Percentiles rank a stretch among this genome's conserved stretches.
These are phyloP conservation scores for Backusella morwellensis DNA, from an alignment of 192 early-diverging fungal species.

Conservation along the genomic window DNA sequence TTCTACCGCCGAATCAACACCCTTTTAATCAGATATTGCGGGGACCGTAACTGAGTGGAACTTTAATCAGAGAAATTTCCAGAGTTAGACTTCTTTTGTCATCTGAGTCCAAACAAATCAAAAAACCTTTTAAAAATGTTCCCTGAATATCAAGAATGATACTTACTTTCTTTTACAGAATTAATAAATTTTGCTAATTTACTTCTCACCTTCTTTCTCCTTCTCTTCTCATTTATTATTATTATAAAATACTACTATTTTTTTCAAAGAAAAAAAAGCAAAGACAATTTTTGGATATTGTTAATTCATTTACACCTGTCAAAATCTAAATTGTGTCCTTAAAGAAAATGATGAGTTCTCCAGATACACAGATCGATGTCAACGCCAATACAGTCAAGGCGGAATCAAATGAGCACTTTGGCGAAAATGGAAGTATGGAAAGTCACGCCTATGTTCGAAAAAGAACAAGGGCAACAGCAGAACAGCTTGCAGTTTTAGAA, in stretches of 20 bases:
- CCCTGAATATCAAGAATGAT: background rate
- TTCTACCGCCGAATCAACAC: background rate
- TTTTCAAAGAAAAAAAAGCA: background rate
- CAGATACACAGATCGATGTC: background rate
- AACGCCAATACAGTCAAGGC: background rate
- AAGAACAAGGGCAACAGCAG: slow-evolving; percentile 65
- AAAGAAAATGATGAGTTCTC: background rate
- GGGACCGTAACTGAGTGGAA: background rate
- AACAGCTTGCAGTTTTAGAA: slow-evolving; percentile 63
- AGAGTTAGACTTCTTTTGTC: slow-evolving; percentile 1
- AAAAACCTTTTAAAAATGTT: background rate
- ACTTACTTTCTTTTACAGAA: background rate
- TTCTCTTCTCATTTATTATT: background rate
- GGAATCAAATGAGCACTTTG: background rate
- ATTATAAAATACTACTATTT: background rate
- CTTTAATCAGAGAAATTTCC: background rate
- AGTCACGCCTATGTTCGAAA: slow-evolving; percentile 22
- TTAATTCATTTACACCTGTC: background rate
- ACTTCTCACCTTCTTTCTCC: background rate
- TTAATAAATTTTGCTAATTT: background rate
- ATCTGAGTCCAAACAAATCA: slow-evolving; percentile 4
- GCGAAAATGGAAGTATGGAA: background rate
- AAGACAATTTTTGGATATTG: background rate
- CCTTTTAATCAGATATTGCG: slow-evolving; percentile 1
- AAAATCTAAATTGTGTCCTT: background rate